phyloP scores from a whole-genome alignment of 2,329 filamentous ascomycete genomes.

The Hypoxylon sp. region DNA sequence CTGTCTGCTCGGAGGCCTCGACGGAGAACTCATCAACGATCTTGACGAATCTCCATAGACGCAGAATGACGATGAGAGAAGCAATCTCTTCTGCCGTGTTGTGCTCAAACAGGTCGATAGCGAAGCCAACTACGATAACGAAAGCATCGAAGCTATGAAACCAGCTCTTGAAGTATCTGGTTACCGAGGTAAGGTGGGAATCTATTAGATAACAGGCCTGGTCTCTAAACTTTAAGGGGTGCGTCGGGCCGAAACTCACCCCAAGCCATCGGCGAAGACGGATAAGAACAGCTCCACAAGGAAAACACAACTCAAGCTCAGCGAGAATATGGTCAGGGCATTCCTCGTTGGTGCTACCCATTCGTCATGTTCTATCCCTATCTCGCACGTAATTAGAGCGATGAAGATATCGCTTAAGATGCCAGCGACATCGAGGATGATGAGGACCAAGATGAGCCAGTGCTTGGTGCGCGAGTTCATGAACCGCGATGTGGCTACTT shows the following conservation, averaged over 20 bases:
- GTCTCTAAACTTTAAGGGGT: too few species aligned
- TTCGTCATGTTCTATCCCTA: slow-evolving; percentile 56
- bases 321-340: slow-evolving; percentile 65
- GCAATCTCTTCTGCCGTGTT: slow-evolving; percentile 74
- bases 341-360: slow-evolving; percentile 59
- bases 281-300: slow-evolving; percentile 72
- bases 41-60: slow-evolving; percentile 78
- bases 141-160: slow-evolving; percentile 76
- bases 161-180: slow-evolving; percentile 69
- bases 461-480: slow-evolving; percentile 61
- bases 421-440: slow-evolving; percentile 62
- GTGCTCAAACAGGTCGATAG: slow-evolving; percentile 72
- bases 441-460: slow-evolving; percentile 60
- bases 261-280: slow-evolving; percentile 72
- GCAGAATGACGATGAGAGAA: slow-evolving; percentile 75
- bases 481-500: slow-evolving; percentile 41
- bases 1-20: slow-evolving; percentile 74
- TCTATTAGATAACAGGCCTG: not conserved
- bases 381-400: slow-evolving; percentile 65
- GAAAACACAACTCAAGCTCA: slow-evolving; percentile 75
- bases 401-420: slow-evolving; percentile 65
- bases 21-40: slow-evolving; percentile 78
- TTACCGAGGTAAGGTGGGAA: not conserved
- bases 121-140: slow-evolving; percentile 73
- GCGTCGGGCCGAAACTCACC: slow-evolving; percentile 59